Base-by-base conservation (phyloP, 2,329 filamentous ascomycete species). In the Ophiocordyceps camponoti-saundersi region DNA sequence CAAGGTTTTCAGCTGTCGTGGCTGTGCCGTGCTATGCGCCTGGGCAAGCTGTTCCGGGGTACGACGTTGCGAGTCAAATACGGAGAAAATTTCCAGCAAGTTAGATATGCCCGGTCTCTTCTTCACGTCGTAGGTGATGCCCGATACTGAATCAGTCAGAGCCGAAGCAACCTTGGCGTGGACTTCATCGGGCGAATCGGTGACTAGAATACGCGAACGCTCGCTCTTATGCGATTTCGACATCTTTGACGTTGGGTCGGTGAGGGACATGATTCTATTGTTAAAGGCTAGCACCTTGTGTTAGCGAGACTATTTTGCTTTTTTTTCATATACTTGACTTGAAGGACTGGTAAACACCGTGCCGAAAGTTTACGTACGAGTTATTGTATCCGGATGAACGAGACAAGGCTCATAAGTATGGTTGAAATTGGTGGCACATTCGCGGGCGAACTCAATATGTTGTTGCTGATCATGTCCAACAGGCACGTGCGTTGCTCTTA, bases 401-500 rank as follows among this genome's bases (percentile, higher is more conserved):
- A 94, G 62, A 15, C 67, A 71, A n/a, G 77, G 61, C 1, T 76
- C 76, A 54, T 85, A 86, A 2, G 75, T 64, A 57, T 85, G 72
- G 62, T 96, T 95, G 68, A 98, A 96, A 58, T 84, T 85, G 49
- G 77, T 82, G 10, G 83, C 92, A 51, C 88, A 82, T 59, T 93
- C 82, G 46, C 92, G 77, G 1, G 89, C 80, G 60, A 96, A 94
- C 61, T 98, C 92, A 21, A 98, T 76, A 64, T 98, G 92, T 57
- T 98, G 92, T 48, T 71, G 72, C 64, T 98, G 92, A 61, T 98
- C 92, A 54, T 93, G 85, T n/a, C 92, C 92, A 2, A 98, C 90
- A 12, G 92, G 92, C 22, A 98, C 90, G 65, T 95, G 86, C 1
- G 90, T 95, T 50, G 90, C 84, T 54, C 82, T 83, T 55, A 48